Conservation (phyloP, 176 grass and related monocot genomes). For the Pharus latifolius region DNA sequence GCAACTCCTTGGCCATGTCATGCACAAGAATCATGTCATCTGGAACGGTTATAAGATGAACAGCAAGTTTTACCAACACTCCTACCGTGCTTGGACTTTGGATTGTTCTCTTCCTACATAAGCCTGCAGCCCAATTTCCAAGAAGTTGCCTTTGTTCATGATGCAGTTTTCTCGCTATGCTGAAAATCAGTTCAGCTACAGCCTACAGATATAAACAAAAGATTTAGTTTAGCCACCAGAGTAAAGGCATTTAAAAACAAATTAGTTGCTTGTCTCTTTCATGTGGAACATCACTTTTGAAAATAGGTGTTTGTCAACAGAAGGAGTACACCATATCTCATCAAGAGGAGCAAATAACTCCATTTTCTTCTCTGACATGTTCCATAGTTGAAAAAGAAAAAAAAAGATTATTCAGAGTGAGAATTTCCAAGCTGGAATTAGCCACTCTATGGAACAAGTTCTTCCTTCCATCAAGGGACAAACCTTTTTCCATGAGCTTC, state of each 20-base stretch:
- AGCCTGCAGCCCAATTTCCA: conserved; percentile 42
- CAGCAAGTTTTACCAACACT: conserved; percentile 37
- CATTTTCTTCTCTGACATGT: no score
- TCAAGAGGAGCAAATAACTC: no score
- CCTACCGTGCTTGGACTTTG: conserved; percentile 41
- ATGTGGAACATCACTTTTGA: not conserved
- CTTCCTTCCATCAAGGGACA: not conserved
- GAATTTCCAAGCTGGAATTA: not conserved
- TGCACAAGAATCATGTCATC: conserved; percentile 50
- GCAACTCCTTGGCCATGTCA: conserved; percentile 47
- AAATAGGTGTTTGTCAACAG: not conserved
- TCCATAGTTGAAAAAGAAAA: not conserved
- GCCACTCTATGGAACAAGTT: no score
- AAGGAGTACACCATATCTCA: not conserved
- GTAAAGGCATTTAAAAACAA: not conserved
- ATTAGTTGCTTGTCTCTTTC: not conserved
- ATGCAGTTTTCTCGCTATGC: conserved; percentile 46
- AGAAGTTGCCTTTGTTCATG: conserved; percentile 39
- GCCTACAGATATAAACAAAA: conserved; percentile 40
- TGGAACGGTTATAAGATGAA: conserved; percentile 44
- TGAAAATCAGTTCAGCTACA: conserved; percentile 58
- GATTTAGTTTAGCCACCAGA: not conserved
- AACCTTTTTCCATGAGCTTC: not conserved
- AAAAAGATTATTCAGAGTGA: not conserved
- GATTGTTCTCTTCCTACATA: conserved; percentile 35